Base-by-base conservation (phyloP, 2,329 filamentous ascomycete species). In the Aspergillus transmontanensis region DNA sequence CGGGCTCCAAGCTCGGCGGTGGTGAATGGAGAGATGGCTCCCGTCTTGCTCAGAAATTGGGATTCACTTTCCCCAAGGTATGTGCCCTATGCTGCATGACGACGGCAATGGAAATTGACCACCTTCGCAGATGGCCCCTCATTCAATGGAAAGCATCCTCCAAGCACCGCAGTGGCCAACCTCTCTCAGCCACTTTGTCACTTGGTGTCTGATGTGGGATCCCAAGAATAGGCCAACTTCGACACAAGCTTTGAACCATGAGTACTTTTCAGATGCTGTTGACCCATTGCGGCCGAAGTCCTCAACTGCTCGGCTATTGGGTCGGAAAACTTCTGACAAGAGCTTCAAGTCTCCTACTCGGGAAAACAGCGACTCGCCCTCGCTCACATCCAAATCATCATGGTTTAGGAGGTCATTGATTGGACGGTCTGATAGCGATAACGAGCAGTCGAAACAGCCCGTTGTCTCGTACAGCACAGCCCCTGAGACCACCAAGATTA, bases 161-260 rank as follows among this genome's bases (percentile, higher is more conserved):
- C 93, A 93, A 74, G 78, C 91, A 30, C 93, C 95, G 19, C 92
- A 97, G 74, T 99, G 95, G 95, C 95, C 95, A 6, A 81, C 90
- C 1, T 90, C 93, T 23, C 85, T 99, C 60, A 91, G 90, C 72
- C 88, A 96, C 63, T 98, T 99, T 74, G 95, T 99, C 63, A 99
- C 95, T 19, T 97, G 93, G 93, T 99, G 95, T 79, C 80, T 99
- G 69, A 95, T 98, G 91, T 99, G 95, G 95, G 95, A 99, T 78
- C 95, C 95, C 12, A 96, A 94, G 82, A 89, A 83, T 73, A 87
- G 95, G 64, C 95, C 95, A 51, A 98, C 94, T 4, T 97, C 94
- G 2, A 89, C 90, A 0, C 94, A 99, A 78, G 94, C 95, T n/a
- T 82, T 99, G 68, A 91, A 91, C 45, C 95, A 99, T 77, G 94